These are phyloP conservation scores for Naganishia albida DNA, from an alignment of 1,284 basidiomycete species.

Conservation along the genomic window DNA sequence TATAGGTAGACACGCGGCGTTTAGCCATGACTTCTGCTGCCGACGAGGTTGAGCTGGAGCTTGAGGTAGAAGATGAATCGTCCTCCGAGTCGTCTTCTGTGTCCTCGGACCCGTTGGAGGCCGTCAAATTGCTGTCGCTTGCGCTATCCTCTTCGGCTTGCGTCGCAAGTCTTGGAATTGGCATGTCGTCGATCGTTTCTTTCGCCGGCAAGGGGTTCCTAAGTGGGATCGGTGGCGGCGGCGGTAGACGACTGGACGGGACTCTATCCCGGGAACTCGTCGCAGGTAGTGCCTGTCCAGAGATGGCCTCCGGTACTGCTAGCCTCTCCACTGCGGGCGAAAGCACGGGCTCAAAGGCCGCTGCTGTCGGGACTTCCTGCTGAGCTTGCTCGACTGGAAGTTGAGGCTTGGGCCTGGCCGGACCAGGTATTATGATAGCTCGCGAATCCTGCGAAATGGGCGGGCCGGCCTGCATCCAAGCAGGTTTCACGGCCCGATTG, in stretches of 20 bases:
- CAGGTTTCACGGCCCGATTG: conserved; percentile 32
- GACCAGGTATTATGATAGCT: conserved; percentile 16
- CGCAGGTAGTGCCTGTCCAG: not conserved
- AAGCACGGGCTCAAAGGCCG: not conserved
- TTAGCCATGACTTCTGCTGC: conserved; percentile 30
- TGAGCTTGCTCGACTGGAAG: not conserved
- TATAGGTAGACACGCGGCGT: conserved; percentile 30
- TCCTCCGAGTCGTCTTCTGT: conserved; percentile 10
- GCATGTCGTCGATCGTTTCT: not conserved
- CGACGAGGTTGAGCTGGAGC: conserved; percentile 13
- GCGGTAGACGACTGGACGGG: not conserved
- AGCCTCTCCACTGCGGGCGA: not conserved
- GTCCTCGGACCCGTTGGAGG: conserved; percentile 10
- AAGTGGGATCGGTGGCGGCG: conserved; percentile 14
- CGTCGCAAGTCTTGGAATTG: conserved; percentile 4
- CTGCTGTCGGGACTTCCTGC: not conserved
- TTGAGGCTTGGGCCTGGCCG: not conserved
- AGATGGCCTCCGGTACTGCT: not conserved
- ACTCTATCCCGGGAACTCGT: not conserved
- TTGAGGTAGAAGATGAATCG: not conserved
- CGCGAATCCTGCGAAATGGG: conserved; percentile 29
- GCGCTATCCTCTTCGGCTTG: not conserved
- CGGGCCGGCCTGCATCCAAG: conserved; percentile 30
- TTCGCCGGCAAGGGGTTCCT: conserved; percentile 13
- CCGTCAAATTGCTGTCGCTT: conserved; percentile 7